Conservation (phyloP, 164 flowering plant genomes). For the Aristolochia contorta region DNA sequence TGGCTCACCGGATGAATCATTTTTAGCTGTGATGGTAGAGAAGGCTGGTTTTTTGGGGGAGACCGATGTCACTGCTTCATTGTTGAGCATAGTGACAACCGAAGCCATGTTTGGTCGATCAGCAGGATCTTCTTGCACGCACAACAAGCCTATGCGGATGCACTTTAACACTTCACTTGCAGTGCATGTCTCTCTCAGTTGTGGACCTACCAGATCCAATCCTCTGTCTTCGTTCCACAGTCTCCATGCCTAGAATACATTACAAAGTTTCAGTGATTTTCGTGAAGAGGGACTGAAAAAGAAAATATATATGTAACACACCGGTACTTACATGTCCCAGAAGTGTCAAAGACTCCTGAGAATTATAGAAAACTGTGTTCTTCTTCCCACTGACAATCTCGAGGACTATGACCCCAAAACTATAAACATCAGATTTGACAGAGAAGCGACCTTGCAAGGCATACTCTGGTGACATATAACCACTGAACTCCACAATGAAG, state of each 20-base stretch:
- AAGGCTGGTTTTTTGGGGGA: too few species aligned
- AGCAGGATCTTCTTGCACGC: conserved; percentile 15
- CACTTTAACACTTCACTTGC: conserved; percentile 11
- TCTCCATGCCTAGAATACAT: too few species aligned
- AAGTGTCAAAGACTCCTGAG: too few species aligned
- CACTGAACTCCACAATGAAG: conserved; percentile 12
- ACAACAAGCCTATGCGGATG: conserved; percentile 20
- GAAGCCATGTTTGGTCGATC: conserved; percentile 18
- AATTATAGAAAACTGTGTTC: neutral
- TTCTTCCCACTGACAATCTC: conserved; percentile 10
- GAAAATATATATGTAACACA: too few species aligned
- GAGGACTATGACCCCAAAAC: conserved; percentile 2
- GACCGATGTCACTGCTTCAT: too few species aligned
- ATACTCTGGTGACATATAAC: conserved; percentile 10
- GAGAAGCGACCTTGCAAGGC: conserved; percentile 6
- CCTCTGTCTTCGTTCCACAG: too few species aligned
- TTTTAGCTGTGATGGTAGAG: too few species aligned
- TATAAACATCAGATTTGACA: conserved; percentile 3
- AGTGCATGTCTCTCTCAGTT: conserved; percentile 4
- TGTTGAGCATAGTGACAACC: conserved; percentile 11
- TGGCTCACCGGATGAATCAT: too few species aligned
- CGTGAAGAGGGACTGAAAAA: too few species aligned
- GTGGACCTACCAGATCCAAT: too few species aligned
- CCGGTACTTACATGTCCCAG: too few species aligned
- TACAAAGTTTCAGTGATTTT: too few species aligned